Base-by-base conservation (phyloP, 1,139 yeast species). In the Pichia sp. region DNA sequence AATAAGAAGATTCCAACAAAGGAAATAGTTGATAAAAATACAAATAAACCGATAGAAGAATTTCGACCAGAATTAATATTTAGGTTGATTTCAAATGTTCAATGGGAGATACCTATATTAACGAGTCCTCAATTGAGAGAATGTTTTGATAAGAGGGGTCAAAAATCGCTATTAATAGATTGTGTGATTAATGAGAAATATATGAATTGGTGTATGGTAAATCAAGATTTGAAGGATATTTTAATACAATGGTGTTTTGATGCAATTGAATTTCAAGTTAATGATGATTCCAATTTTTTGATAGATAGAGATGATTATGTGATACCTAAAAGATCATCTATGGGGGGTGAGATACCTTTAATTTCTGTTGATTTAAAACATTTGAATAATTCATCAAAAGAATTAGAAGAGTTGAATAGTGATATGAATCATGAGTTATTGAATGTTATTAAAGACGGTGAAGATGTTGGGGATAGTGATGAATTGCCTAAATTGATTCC, bases 71-170 rank as follows among this genome's bases (percentile, higher is more conserved):
- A 68, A 30, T 65, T 71, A 2, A 80, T 86, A 7, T 81, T 81
- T 57, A 81, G 85, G 1, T 64, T 80, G 47, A 83, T 86, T 26
- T 78, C 82, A 63, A 80, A 80, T 39, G 82, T 82, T 57, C 73
- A 81, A 59, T 88, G 96, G 95, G 90, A 85, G 52, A 83, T 88
- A 4, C 96, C 96, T 1, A 78, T 88, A 11, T 74, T 85, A 0
- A 77, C 86, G 0, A 80, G 90, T 0, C 68, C 71, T 0, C 76
- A 75, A 47, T 65, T 74, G 49, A 63, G 81, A 18, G 57, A 59
- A 12, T 82, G 76, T 38, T 64, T 54, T 18, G 96, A 89, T 60
- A 87, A 87, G 62, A 80, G 81, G 58, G 95, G 94, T 0, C 68
- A 69, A 11, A 66, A 70, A 18, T 78, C 88, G 34, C 68, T 76